A percentile compares a stretch with the other conserved stretches of the same genome.
These are phyloP conservation scores for Kockiozyma suomiensis DNA, from an alignment of 805 yeast species.

Conservation along the genomic window DNA sequence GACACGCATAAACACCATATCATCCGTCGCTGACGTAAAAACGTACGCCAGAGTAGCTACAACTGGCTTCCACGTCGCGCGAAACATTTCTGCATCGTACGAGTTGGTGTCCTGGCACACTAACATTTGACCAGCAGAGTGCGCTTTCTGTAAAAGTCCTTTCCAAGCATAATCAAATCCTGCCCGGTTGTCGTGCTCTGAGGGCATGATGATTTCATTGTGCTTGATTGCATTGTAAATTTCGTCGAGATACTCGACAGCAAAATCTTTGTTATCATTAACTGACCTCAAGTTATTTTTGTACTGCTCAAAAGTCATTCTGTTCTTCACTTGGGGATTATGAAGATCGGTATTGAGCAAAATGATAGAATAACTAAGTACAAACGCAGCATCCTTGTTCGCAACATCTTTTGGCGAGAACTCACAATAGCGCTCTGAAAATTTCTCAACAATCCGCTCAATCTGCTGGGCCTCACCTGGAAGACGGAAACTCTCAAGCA, in stretches of 20 bases:
- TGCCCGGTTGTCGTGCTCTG: constrained; percentile 90
- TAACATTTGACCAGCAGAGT: constrained; percentile 33
- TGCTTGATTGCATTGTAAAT: constrained; percentile 80
- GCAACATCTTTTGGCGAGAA: constrained; percentile 63
- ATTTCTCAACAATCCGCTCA: constrained; percentile 85
- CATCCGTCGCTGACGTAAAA: constrained; percentile 87
- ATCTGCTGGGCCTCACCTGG: constrained; percentile 99
- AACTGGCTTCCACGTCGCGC: constrained; percentile 62
- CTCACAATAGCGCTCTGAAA: constrained; percentile 76
- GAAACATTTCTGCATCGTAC: constrained; percentile 74
- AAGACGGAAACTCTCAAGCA: constrained; percentile 80
- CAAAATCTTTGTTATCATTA: constrained; percentile 71
- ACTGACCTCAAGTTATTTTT: constrained; percentile 79
- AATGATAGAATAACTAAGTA: constrained; percentile 86
- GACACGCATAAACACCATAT: constrained; percentile 81
- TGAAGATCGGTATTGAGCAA: constrained; percentile 95
- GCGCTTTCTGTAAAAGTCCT: constrained; percentile 39
- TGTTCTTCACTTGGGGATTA: constrained; percentile 80
- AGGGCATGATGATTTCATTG: constrained; percentile 95
- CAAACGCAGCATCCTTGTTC: constrained; percentile 92
- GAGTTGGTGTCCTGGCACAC: constrained; percentile 41
- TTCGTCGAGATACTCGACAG: constrained; percentile 78
- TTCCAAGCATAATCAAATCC: constrained; percentile 80
- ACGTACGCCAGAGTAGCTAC: constrained; percentile 73
- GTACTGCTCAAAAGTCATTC: constrained; percentile 86